phyloP scores from a whole-genome alignment of 306 rosid species.

The Quercus suber region DNA sequence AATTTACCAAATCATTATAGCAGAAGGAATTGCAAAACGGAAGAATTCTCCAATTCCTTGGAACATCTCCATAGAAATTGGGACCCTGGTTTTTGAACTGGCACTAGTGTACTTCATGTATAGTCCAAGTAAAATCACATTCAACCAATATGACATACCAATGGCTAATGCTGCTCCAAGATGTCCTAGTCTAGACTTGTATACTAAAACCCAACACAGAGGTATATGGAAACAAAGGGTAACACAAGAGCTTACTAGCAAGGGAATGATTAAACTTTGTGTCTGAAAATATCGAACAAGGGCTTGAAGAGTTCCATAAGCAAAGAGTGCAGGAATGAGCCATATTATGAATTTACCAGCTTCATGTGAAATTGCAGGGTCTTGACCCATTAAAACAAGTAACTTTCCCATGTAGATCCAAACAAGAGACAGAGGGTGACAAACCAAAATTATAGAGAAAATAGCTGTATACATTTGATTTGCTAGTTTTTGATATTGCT shows the following conservation, averaged over 20 bases:
- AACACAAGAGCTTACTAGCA: constrained; percentile 48
- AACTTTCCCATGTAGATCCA: constrained; percentile 64
- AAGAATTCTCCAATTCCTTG: constrained; percentile 58
- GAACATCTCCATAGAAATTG: constrained; percentile 50
- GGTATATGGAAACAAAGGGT: constrained; percentile 35
- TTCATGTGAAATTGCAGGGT: constrained; percentile 66
- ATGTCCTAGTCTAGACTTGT: constrained; percentile 39
- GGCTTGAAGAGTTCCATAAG: constrained; percentile 60
- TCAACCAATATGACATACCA: constrained; percentile 60
- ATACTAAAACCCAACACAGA: constrained; percentile 66
- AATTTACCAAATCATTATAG: constrained; percentile 68
- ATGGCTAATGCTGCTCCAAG: constrained; percentile 78
- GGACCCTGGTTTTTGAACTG: constrained; percentile 48
- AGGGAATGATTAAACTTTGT: constrained; percentile 61
- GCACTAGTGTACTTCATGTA: constrained; percentile 50
- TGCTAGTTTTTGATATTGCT: constrained; percentile 46
- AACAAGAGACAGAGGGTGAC: constrained; percentile 49
- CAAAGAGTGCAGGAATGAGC: constrained; percentile 76
- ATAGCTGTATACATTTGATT: constrained; percentile 51
- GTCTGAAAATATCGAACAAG: constrained; percentile 59
- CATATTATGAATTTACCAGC: constrained; percentile 57
- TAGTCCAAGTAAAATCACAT: constrained; percentile 50
- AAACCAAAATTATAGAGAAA: constrained; percentile 46
- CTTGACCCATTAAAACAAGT: constrained; percentile 64
- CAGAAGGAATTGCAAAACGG: constrained; percentile 64